phyloP scores from a whole-genome alignment of 192 early-diverging fungal species.

The Coemansia pectinata region DNA sequence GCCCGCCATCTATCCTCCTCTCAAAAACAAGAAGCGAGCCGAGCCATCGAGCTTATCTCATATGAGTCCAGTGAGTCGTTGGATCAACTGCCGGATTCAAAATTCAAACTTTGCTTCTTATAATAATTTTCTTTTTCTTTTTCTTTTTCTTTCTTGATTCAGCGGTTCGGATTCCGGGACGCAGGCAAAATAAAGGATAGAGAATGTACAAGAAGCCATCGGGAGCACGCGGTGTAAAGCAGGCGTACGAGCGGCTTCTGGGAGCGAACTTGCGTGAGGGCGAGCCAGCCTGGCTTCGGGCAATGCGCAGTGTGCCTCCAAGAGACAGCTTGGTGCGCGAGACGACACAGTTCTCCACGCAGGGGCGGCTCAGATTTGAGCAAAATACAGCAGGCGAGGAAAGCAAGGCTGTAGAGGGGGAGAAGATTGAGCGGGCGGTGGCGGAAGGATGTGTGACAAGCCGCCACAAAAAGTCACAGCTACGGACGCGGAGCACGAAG shows the following conservation, averaged over 20 bases:
- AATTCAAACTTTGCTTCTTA: background rate
- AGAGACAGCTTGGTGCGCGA: conserved; percentile 51
- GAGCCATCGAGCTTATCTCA: background rate
- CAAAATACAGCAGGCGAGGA: background rate
- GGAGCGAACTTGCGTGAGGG: conserved; percentile 32
- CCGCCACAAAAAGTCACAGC: conserved; percentile 56
- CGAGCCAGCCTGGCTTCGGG: conserved; percentile 54
- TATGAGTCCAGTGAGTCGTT: too few relatives aligned
- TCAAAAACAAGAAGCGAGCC: background rate
- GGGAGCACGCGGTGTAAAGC: conserved; percentile 28
- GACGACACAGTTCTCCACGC: conserved; percentile 47
- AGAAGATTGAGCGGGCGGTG: conserved; percentile 26
- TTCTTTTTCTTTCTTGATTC: background rate
- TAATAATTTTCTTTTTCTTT: background rate
- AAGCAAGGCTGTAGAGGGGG: background rate
- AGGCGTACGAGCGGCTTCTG: conserved; percentile 45
- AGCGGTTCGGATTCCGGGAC: background rate
- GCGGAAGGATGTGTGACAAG: conserved; percentile 39
- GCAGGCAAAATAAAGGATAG: background rate
- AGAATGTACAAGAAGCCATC: conserved; percentile 49
- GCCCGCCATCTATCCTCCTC: too few relatives aligned
- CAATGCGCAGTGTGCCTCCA: conserved; percentile 44
- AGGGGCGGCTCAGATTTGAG: conserved; percentile 43
- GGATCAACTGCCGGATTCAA: background rate
- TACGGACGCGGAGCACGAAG: conserved; percentile 61